Percentiles rank a stretch among this genome's conserved stretches.
phyloP scores from a whole-genome alignment of 1,284 basidiomycete genomes.

The Stygiomarasmius scandens region DNA sequence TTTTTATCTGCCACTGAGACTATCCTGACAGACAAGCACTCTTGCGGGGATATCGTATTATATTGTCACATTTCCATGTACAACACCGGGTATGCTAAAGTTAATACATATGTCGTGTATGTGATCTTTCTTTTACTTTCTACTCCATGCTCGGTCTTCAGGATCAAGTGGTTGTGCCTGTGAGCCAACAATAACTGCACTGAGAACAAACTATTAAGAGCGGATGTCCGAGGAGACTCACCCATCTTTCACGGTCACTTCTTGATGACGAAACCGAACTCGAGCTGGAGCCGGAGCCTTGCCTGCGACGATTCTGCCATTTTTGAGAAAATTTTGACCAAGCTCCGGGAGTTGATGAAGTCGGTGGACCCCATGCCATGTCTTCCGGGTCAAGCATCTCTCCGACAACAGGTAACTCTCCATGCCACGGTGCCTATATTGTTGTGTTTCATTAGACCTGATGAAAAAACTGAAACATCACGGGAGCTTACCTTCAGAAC shows the following conservation, averaged over 20 bases:
- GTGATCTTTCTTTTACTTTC: background rate
- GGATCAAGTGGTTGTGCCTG: background rate
- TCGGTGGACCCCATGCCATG: background rate
- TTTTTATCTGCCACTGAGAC: too few relatives aligned
- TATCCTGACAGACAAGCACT: too few relatives aligned
- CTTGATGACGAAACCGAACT: background rate
- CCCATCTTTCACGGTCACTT: background rate
- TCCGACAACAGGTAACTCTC: background rate
- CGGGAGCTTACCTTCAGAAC: background rate
- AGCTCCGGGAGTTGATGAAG: background rate
- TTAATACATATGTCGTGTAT: too few relatives aligned
- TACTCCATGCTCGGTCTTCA: background rate
- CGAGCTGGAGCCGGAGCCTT: background rate
- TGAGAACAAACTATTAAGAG: background rate
- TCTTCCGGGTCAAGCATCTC: background rate
- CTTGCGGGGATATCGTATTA: too few relatives aligned
- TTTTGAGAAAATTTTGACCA: background rate
- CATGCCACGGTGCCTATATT: too few relatives aligned
- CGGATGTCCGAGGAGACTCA: background rate
- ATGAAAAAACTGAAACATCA: too few relatives aligned
- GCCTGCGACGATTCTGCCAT: background rate
- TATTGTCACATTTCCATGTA: too few relatives aligned
- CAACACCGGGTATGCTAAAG: too few relatives aligned
- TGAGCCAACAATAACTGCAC: background rate
- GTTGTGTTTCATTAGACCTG: too few relatives aligned